These are phyloP conservation scores for Solanum tarapatanum DNA, from an alignment of 257 asterid genomes.

Conservation along the genomic window DNA sequence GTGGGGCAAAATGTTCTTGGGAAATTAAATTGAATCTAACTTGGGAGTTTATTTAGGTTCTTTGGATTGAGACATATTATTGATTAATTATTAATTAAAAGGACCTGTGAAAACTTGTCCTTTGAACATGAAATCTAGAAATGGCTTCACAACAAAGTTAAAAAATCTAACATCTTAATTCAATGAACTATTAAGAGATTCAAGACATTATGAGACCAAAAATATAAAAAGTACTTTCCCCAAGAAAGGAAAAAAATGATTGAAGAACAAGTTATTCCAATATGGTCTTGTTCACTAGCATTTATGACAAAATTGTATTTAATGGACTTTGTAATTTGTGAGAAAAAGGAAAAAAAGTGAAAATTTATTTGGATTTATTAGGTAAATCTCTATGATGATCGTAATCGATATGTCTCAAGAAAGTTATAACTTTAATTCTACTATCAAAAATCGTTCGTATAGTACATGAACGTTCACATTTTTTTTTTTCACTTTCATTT, in stretches of 20 bases:
- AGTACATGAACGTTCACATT: background rate
- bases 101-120: background rate
- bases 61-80: constrained; percentile 12
- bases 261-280: background rate
- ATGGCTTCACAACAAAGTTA: constrained; percentile 18
- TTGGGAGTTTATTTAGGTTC: constrained; percentile 14
- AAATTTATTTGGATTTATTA: background rate
- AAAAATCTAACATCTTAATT: constrained; percentile 13
- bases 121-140: constrained; percentile 24
- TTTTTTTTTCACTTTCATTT: background rate
- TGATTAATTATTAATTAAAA: background rate
- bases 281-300: background rate
- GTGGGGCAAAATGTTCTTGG: constrained; percentile 19
- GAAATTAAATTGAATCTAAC: constrained; percentile 10
- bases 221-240: background rate
- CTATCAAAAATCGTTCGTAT: background rate
- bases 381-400: background rate
- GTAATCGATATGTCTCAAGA: background rate
- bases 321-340: background rate
- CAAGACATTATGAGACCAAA: background rate
- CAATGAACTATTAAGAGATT: constrained; percentile 19
- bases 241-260: constrained; percentile 1
- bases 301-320: background rate
- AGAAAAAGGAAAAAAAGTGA: background rate
- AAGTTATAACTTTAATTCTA: background rate